Percentiles rank a stretch among this genome's conserved stretches.
Evolutionary conservation across 2,329 filamentous ascomycete genomes (phyloP).

Genomic region (Ambrosiella beaveri): DNA sequence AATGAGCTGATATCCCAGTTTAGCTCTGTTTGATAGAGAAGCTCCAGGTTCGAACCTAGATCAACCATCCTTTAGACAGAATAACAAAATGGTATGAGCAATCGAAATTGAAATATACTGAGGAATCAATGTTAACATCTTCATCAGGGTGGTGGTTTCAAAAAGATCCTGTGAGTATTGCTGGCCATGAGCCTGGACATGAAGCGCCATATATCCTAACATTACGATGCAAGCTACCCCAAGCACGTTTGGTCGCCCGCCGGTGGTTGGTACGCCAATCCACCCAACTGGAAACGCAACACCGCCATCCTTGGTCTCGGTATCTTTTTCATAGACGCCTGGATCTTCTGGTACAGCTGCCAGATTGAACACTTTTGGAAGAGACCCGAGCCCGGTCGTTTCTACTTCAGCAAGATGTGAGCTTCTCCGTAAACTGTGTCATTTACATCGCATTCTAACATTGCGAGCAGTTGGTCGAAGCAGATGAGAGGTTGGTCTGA

Average conservation of each 20-base stretch:
- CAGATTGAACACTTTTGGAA: conserved; percentile 54
- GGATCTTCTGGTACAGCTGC: conserved; percentile 56
- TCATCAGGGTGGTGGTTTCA: conserved; percentile 6
- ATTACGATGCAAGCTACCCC: conserved; percentile 51
- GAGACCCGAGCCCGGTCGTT: conserved; percentile 60
- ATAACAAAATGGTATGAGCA: neutral
- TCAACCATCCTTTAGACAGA: neutral
- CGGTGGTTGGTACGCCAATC: conserved; percentile 94
- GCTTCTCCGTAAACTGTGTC: conserved; percentile 20
- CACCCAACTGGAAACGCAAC: conserved; percentile 87
- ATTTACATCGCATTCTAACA: neutral
- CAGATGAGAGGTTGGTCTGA: conserved; percentile 29
- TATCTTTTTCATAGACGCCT: conserved; percentile 48
- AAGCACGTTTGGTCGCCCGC: conserved; percentile 99
- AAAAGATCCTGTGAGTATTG: conserved; percentile 12
- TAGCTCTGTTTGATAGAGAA: neutral
- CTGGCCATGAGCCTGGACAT: neutral
- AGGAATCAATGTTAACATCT: neutral
- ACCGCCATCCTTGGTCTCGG: conserved; percentile 58
- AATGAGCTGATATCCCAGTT: neutral
- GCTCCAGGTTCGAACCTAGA: neutral
- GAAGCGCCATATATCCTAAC: conserved; percentile 2
- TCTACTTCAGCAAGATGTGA: conserved; percentile 73
- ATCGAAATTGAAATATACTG: neutral
- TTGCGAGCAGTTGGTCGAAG: conserved; percentile 26